Percentiles rank a stretch among this genome's conserved stretches.
Evolutionary conservation across 225 moss, liverwort and hornwort genomes (phyloP).

Genomic region (Physcomitrium patens): DNA sequence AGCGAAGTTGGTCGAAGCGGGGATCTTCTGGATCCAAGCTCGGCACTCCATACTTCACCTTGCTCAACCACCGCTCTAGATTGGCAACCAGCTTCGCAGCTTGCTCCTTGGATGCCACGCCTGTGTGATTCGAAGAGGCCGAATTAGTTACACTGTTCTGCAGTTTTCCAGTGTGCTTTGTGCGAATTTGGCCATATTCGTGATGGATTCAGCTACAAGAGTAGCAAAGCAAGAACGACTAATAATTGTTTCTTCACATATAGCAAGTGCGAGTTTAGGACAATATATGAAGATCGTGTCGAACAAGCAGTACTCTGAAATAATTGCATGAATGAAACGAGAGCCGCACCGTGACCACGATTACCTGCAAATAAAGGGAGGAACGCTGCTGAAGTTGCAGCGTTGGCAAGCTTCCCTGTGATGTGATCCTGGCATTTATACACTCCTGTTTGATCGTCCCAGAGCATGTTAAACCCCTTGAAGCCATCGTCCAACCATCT

Average conservation of each 20-base stretch:
- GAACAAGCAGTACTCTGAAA: too few relatives aligned
- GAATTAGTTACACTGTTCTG: not conserved
- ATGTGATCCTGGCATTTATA: constrained; percentile 51
- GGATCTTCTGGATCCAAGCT: constrained; percentile 50
- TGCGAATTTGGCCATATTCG: too few relatives aligned
- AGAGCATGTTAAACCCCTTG: constrained; percentile 43
- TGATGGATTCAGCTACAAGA: too few relatives aligned
- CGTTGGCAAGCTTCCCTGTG: constrained; percentile 45
- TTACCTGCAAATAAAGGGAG: constrained; percentile 48
- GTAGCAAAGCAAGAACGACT: too few relatives aligned
- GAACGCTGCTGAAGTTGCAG: constrained; percentile 43
- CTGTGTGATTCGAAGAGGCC: not conserved
- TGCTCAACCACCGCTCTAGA: constrained; percentile 38
- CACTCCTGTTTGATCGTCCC: constrained; percentile 47
- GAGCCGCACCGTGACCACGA: not conserved
- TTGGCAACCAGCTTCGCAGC: constrained; percentile 43
- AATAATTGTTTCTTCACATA: too few relatives aligned
- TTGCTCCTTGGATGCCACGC: constrained; percentile 44
- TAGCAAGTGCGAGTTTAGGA: too few relatives aligned
- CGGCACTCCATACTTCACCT: constrained; percentile 43
- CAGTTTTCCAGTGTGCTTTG: not conserved
- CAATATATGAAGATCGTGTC: too few relatives aligned
- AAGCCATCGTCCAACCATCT: constrained; percentile 47
- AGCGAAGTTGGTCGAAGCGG: constrained; percentile 44
- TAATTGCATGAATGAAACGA: too few relatives aligned